Evolutionary conservation across 148 eudicot species (phyloP).

Genomic region (Fagopyrum tataricum): DNA sequence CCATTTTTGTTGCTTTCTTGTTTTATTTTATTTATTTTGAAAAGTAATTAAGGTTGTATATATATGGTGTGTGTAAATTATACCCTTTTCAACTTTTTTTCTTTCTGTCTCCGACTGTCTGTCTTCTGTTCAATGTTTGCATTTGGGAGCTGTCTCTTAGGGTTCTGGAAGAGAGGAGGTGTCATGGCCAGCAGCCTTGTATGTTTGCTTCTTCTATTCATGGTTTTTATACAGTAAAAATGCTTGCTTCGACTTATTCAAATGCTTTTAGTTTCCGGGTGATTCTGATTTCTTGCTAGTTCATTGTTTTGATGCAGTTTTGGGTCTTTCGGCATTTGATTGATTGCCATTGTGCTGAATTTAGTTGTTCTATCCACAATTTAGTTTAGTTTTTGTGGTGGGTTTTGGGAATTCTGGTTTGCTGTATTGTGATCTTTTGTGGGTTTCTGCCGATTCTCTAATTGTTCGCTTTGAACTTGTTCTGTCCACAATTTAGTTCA

Average conservation of each 20-base stretch:
- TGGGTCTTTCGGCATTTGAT: neutral
- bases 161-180: slow-evolving; percentile 9
- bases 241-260: neutral
- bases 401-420: neutral
- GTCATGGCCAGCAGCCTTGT: slow-evolving; percentile 2
- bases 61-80: slow-evolving; percentile 10
- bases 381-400: neutral
- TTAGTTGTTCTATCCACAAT: neutral
- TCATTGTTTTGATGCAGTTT: neutral
- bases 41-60: neutral
- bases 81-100: slow-evolving; percentile 9
- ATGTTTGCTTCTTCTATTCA: slow-evolving; percentile 1
- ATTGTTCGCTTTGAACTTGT: no score
- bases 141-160: slow-evolving; percentile 10
- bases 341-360: slow-evolving; percentile 1
- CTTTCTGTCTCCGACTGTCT: slow-evolving; percentile 6
- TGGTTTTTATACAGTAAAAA: neutral
- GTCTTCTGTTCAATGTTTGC: slow-evolving; percentile 10
- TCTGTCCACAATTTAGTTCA: no score
- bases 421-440: neutral
- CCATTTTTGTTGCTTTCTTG: slow-evolving; percentile 12
- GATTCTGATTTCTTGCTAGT: neutral
- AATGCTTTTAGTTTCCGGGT: neutral
- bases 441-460: neutral
- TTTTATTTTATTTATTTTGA: neutral